phyloP scores from a whole-genome alignment of 2,329 filamentous ascomycete genomes.

The Metarhizium sp. region DNA sequence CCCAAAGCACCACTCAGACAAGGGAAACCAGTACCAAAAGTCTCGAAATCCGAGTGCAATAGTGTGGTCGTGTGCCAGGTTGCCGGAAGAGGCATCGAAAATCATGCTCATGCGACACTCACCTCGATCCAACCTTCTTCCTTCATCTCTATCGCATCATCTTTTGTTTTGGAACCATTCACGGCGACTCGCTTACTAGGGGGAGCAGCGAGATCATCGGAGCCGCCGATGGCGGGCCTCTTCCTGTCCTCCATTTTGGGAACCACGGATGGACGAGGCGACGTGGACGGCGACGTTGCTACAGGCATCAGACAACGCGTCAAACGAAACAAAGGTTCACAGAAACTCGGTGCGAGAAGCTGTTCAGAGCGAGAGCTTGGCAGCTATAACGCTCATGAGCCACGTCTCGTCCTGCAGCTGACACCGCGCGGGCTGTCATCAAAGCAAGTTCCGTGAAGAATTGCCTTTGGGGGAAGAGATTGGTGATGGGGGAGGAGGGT shows the following conservation, averaged over 20 bases:
- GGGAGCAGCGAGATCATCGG: conserved; percentile 76
- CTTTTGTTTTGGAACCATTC: conserved; percentile 60
- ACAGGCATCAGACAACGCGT: conserved; percentile 69
- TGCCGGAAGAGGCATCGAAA: conserved; percentile 11
- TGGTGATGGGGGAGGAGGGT: conserved; percentile 19
- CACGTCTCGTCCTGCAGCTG: conserved; percentile 24
- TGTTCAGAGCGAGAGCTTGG: conserved; percentile 18
- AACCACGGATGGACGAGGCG: conserved; percentile 69
- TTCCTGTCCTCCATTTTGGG: conserved; percentile 99
- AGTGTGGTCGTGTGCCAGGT: conserved; percentile 2
- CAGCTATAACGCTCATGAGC: conserved; percentile 20
- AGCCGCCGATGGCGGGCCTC: conserved; percentile 72
- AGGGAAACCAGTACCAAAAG: background rate
- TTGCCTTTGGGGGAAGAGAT: conserved; percentile 21
- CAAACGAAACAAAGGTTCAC: conserved; percentile 11
- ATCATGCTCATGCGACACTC: conserved; percentile 38
- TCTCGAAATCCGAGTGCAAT: background rate
- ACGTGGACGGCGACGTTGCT: conserved; percentile 62
- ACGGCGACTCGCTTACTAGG: conserved; percentile 87
- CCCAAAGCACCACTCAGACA: background rate
- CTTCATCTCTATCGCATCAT: conserved; percentile 45
- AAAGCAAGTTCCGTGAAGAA: conserved; percentile 20
- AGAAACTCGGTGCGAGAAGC: conserved; percentile 31
- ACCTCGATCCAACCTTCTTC: conserved; percentile 57
- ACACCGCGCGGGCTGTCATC: conserved; percentile 24